Conservation (phyloP, 768 basidiomycete genomes). For the Mycena pura region DNA sequence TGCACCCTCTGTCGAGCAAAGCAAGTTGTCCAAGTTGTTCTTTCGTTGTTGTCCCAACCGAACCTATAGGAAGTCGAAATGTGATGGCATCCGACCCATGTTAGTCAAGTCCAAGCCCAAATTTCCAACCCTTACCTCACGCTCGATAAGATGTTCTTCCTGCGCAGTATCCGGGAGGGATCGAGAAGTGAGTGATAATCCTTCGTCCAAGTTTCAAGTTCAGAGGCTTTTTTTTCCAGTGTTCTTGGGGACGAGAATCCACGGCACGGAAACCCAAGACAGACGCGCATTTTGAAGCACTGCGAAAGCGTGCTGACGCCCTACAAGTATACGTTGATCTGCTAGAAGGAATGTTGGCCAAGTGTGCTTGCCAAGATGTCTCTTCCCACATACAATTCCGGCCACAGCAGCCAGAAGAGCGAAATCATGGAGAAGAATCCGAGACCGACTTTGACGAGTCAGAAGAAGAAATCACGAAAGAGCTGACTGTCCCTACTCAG, state of each 20-base stretch:
- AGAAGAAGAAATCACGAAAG: constrained; percentile 23
- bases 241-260: constrained; percentile 17
- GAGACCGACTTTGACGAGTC: constrained; percentile 4
- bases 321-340: constrained; percentile 13
- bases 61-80: constrained; percentile 22
- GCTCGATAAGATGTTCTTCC: too few species aligned
- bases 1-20: constrained; percentile 10
- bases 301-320: constrained; percentile 14
- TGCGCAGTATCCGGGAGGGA: constrained; percentile 16
- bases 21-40: not conserved
- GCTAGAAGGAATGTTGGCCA: constrained; percentile 11
- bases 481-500: constrained; percentile 16
- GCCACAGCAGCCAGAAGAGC: constrained; percentile 2
- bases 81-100: constrained; percentile 23
- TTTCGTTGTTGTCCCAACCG: not conserved
- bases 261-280: constrained; percentile 10
- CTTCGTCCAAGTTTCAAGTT: too few species aligned
- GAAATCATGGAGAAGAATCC: constrained; percentile 4
- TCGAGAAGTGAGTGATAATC: constrained; percentile 14
- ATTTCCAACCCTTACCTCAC: too few species aligned
- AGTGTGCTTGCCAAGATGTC: constrained; percentile 21
- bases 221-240: too few species aligned
- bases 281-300: constrained; percentile 24
- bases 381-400: constrained; percentile 14
- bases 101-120: too few species aligned